Evolutionary conservation across 2,329 filamentous ascomycete genomes (phyloP), one percentile per base, ranked within the genome.

Genomic region (Trichoderma breve): DNA sequence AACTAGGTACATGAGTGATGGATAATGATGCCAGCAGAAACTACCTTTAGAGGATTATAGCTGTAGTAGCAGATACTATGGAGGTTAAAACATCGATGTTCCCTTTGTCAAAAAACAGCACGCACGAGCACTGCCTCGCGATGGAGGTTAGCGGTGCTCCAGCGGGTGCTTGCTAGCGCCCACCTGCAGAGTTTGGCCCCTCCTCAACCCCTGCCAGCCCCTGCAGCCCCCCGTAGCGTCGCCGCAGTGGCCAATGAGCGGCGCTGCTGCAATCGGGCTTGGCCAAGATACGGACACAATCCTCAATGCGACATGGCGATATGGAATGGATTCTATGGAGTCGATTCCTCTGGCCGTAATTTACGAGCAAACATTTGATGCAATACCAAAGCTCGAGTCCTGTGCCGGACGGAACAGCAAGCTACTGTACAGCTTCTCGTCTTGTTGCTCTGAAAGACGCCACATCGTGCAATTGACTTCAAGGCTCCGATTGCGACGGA

Each of bases 181-280:
- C 51, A 11, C 32, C n/a, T 47, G 58, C 58, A 36, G 28, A 21
- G 43, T 51, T 67, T 28, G 39, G 66, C 57, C 66, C 66, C 66
- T 62, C 57, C 64, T 9, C 24, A 43, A 28, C 57, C 57, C 66
- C 57, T 70, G 66, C 43, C 66, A 36, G 66, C 66, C 66, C 66
- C 66, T 69, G 66, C 36, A 69, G 66, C 66, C 57, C 66, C 66
- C 66, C 60, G 57, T 62, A 53, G 39, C 15, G 55, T 58, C 58
- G 15, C 32, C 5, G 28, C 55, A n/a, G 4, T 26, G 28, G 57
- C 57, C 66, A 69, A 69, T 69, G 26, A 61, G 55, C 21, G 11
- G 51, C 36, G 53, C 34, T n/a, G 53, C 32, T 58, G 32, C 28
- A 32, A 32, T 43, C 8, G 53, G 55, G 53, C 65, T 58, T 18